These are phyloP conservation scores for Naganishia vaughanmartiniae DNA, from an alignment of 768 basidiomycete genomes.

Conservation along the genomic window DNA sequence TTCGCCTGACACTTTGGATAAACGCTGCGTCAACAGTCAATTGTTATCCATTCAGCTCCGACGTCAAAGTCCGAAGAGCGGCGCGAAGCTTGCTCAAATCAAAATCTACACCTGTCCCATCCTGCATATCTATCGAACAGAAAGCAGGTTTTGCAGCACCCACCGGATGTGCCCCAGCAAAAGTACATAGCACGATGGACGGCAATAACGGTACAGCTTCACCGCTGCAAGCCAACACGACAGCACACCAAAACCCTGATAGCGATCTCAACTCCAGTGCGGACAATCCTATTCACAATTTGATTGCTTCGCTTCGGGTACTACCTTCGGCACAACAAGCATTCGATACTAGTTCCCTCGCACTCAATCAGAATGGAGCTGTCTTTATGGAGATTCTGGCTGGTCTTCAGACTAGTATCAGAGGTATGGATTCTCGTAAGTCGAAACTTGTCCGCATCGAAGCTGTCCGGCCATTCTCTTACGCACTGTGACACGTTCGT, in stretches of 20 bases:
- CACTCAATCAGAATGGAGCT: constrained; percentile 15
- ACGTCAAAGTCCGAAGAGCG: neutral
- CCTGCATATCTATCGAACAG: neutral
- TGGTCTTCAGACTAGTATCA: constrained; percentile 7
- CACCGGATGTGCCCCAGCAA: neutral
- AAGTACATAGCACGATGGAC: neutral
- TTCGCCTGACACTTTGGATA: no score
- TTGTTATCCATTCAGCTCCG: no score
- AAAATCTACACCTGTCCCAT: no score
- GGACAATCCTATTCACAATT: constrained; percentile 13
- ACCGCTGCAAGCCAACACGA: neutral
- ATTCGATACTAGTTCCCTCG: neutral
- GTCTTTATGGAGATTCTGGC: constrained; percentile 14
- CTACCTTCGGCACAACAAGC: constrained; percentile 19
- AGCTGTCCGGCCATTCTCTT: neutral
- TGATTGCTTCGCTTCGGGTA: constrained; percentile 12
- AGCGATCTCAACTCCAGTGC: neutral
- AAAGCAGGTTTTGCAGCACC: neutral
- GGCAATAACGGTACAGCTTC: neutral
- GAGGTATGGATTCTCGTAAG: constrained; percentile 7
- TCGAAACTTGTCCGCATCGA: neutral
- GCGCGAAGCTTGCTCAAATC: neutral
- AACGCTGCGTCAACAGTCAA: no score
- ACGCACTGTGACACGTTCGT: neutral
- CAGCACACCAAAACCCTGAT: neutral